Evolutionary conservation across 2,329 filamentous ascomycete genomes (phyloP).

Genomic region (Zalaria obscura): DNA sequence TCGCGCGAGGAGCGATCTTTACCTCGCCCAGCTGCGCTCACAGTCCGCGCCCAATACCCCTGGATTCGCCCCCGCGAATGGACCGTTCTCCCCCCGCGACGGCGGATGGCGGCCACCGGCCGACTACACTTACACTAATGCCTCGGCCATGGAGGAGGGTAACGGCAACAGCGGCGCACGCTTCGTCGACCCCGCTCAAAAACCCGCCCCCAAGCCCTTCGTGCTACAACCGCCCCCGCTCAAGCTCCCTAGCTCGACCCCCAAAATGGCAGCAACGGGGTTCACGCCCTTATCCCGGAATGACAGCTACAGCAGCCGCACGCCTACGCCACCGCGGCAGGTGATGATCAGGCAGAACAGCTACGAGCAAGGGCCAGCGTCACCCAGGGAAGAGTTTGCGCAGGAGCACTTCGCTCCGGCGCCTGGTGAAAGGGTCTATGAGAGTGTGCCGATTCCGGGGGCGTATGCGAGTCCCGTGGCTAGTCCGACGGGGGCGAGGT

Average conservation of each 20-base stretch:
- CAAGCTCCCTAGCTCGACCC: slow-evolving; percentile 65
- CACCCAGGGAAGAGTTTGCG: slow-evolving; percentile 25
- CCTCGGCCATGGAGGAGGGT: slow-evolving; percentile 19
- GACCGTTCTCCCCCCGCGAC: slow-evolving; percentile 48
- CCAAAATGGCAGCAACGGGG: slow-evolving; percentile 47
- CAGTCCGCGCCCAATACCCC: slow-evolving; percentile 94
- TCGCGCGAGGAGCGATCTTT: slow-evolving; percentile 84
- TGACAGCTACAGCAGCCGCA: slow-evolving; percentile 9
- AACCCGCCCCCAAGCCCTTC: slow-evolving; percentile 46
- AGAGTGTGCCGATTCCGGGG: slow-evolving; percentile 73
- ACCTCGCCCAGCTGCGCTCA: slow-evolving; percentile 53
- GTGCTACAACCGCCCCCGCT: slow-evolving; percentile 73
- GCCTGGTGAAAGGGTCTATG: slow-evolving; percentile 73
- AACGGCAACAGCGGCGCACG: slow-evolving; percentile 37
- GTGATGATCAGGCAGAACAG: slow-evolving; percentile 10
- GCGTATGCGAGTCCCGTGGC: slow-evolving; percentile 41
- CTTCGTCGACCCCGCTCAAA: slow-evolving; percentile 42
- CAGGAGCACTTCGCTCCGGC: slow-evolving; percentile 55
- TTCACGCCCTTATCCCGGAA: slow-evolving; percentile 37
- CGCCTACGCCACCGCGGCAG: slow-evolving; percentile 2
- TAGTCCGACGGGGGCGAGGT: slow-evolving; percentile 3
- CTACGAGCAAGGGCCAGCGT: slow-evolving; percentile 11
- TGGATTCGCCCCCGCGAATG: slow-evolving; percentile 41
- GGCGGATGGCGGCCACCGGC: slow-evolving; percentile 33
- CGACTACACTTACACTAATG: slow-evolving; percentile 24